These are phyloP conservation scores for Pyrenophora graminea DNA, from an alignment of 2,329 filamentous ascomycete species.

Conservation along the genomic window DNA sequence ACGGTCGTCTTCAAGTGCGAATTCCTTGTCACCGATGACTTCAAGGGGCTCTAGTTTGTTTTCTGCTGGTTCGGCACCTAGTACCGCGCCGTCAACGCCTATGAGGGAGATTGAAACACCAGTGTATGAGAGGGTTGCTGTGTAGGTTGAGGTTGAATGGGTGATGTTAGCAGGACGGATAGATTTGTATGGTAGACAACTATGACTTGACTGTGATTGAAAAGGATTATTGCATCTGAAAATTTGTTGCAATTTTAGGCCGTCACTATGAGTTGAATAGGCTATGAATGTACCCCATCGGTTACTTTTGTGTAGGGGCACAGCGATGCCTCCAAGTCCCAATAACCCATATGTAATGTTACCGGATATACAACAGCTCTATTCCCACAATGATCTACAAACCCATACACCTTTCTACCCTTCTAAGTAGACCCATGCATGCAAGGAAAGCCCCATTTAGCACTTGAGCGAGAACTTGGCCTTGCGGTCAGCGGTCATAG, in stretches of 20 bases:
- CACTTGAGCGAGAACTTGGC: conserved; percentile 61
- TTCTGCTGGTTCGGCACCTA: conserved; percentile 10
- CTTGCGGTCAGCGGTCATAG: conserved; percentile 63
- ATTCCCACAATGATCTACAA: too few species aligned
- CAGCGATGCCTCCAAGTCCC: too few species aligned
- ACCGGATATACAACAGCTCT: too few species aligned
- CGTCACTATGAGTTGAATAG: not conserved
- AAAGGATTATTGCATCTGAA: not conserved
- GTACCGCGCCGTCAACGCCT: conserved; percentile 16
- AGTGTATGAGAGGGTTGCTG: not conserved
- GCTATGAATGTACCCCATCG: too few species aligned
- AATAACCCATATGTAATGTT: too few species aligned
- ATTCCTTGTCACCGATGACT: conserved; percentile 10
- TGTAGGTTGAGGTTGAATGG: not conserved
- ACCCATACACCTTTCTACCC: too few species aligned
- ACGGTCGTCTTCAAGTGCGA: conserved; percentile 16
- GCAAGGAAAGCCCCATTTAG: conserved; percentile 25
- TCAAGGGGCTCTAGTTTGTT: conserved; percentile 25
- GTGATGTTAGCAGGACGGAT: not conserved
- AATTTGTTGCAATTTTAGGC: too few species aligned
- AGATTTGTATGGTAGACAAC: not conserved
- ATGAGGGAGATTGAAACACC: conserved; percentile 16
- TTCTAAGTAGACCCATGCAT: too few species aligned
- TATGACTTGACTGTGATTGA: not conserved
- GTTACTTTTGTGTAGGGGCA: too few species aligned